Conservation (phyloP, 768 basidiomycete genomes). For the Lactarius akahatsu region DNA sequence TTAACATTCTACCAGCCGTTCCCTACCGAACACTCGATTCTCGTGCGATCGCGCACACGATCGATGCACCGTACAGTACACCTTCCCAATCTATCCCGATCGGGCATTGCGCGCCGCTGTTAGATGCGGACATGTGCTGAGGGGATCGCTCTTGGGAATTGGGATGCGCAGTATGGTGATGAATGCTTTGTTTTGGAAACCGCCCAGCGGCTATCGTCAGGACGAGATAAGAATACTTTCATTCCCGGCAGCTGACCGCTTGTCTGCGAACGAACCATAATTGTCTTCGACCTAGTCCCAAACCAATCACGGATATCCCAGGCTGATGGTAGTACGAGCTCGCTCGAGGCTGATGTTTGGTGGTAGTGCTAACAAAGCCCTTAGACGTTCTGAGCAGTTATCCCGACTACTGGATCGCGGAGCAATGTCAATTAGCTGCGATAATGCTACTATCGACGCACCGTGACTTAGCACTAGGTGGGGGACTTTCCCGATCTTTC, state of each 20-base stretch:
- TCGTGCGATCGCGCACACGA: too few species aligned
- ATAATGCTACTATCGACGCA: conserved; percentile 4
- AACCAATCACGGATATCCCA: too few species aligned
- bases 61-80: background rate
- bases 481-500: background rate
- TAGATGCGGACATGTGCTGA: background rate
- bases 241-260: too few species aligned
- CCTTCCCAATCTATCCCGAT: background rate
- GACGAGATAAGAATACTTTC: background rate
- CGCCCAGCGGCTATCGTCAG: conserved; percentile 5
- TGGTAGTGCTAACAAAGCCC: background rate
- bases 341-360: background rate
- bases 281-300: too few species aligned
- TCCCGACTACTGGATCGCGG: background rate
- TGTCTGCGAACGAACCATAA: background rate
- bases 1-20: background rate
- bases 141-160: conserved; percentile 1
- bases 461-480: conserved; percentile 1
- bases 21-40: background rate
- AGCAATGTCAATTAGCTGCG: background rate
- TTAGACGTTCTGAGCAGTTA: background rate
- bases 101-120: background rate
- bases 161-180: conserved; percentile 6
- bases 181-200: conserved; percentile 18
- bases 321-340: background rate